Percentiles rank a stretch among this genome's conserved stretches.
These are phyloP conservation scores for Lippia alba DNA, from an alignment of 305 asterid species.

Conservation along the genomic window DNA sequence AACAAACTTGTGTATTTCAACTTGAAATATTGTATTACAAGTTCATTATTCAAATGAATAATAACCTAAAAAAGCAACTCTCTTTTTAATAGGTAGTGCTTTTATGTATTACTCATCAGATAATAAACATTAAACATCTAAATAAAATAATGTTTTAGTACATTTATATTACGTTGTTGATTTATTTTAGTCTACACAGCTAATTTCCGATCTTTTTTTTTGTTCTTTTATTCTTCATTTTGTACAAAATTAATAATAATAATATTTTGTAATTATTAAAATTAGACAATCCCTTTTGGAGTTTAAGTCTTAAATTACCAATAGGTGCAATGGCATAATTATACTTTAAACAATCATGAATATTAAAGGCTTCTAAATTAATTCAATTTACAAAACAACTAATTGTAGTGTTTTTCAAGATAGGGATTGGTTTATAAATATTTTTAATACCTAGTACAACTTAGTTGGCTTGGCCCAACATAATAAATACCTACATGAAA, in stretches of 20 bases:
- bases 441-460: neutral
- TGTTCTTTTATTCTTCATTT: neutral
- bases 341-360: slow-evolving; percentile 1
- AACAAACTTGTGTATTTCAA: too few species aligned
- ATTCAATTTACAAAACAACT: slow-evolving; percentile 11
- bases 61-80: too few species aligned
- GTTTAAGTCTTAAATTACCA: slow-evolving; percentile 5
- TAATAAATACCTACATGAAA: neutral
- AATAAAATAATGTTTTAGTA: too few species aligned
- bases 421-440: neutral
- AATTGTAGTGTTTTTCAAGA: slow-evolving; percentile 23
- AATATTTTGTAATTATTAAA: neutral
- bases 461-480: slow-evolving; percentile 10
- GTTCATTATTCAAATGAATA: too few species aligned
- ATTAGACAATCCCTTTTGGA: neutral
- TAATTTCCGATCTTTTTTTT: too few species aligned
- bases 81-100: too few species aligned
- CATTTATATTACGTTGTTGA: too few species aligned
- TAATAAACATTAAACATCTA: too few species aligned
- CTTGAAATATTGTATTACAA: too few species aligned
- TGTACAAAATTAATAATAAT: too few species aligned
- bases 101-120: too few species aligned
- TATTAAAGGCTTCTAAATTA: neutral
- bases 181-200: too few species aligned
- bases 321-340: slow-evolving; percentile 19